phyloP scores from a whole-genome alignment of 2,329 filamentous ascomycete species.

The Colletotrichum sp. region DNA sequence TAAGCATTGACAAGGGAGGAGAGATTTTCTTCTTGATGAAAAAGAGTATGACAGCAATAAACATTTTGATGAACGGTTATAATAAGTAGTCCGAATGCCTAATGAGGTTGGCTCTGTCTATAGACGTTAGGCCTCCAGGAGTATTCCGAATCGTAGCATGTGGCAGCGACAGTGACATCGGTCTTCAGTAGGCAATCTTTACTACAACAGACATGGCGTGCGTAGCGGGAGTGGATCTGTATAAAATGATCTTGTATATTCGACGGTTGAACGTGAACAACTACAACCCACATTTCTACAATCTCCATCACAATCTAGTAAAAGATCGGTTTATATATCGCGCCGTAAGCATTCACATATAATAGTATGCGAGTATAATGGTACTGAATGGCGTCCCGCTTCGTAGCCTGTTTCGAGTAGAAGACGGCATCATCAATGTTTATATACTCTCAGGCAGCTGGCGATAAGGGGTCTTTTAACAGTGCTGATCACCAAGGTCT shows the following conservation, averaged over 20 bases:
- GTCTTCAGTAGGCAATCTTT: not conserved
- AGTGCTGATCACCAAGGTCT: not conserved
- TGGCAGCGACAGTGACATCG: not conserved
- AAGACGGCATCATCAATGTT: too few species aligned
- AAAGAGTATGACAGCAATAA: not conserved
- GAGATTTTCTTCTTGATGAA: not conserved
- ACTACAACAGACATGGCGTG: not conserved
- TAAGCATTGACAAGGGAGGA: not conserved
- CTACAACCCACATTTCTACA: not conserved
- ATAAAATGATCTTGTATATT: not conserved
- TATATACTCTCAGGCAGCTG: too few species aligned
- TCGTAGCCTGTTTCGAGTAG: too few species aligned
- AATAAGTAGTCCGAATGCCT: not conserved
- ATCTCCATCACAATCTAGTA: not conserved
- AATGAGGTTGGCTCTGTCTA: not conserved
- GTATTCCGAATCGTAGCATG: not conserved
- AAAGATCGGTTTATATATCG: not conserved
- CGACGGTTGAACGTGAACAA: not conserved
- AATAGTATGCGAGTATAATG: too few species aligned
- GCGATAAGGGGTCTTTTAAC: not conserved
- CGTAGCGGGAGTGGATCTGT: not conserved
- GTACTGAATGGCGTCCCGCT: too few species aligned
- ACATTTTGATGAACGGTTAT: not conserved
- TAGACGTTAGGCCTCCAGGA: accelerated
- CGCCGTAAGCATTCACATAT: too few species aligned